Evolutionary conservation across 2,329 filamentous ascomycete genomes (phyloP), one percentile per base, ranked within the genome.

Genomic region (Hymenoscyphus repandus): DNA sequence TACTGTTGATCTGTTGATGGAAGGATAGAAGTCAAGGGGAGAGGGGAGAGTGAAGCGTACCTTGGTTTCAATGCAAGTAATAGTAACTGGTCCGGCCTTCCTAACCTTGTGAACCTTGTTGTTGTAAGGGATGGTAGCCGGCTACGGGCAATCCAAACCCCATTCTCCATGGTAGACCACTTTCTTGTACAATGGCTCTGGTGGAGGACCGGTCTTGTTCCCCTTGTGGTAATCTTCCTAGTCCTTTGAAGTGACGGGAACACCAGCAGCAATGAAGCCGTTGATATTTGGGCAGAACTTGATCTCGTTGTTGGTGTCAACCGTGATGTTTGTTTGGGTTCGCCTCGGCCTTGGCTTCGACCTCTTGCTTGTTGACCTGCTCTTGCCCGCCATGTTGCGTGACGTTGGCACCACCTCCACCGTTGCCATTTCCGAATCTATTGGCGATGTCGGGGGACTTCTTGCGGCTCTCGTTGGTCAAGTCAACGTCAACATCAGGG

Each of bases 61-160:
- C 12, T 53, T 32, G 36, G 59, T 58, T 10, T 58, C 17, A 32
- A 54, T 56, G 45, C 60, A 57, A 46, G 73, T 76, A 63, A 75
- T 59, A 47, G 69, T 70, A 42, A 71, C 34, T 5, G 34, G 34
- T 4, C 34, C 34, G 4, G 34, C 34, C 34, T 37, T 37, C 15
- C 10, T 10, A 37, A 13, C 34, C 34, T 37, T 37, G 15, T 37
- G 34, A 5, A 27, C 22, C 22, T 27, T 27, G 22, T 27, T 27
- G 22, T 27, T 27, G 22, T 27, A 27, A 27, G 22, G 22, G 22
- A 27, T 27, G 22, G 4, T 27, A 4, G 22, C 7, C 7, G 22
- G 22, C 22, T 75, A 64, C 61, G 72, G 73, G 37, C 34, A 15
- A 32, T 44, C 38, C 11, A 13, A 27, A 5, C 4, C 38, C 38